Percentiles rank a stretch among this genome's conserved stretches.
phyloP scores from a whole-genome alignment of 192 early-diverging fungal genomes.

The Dissophora ornata region DNA sequence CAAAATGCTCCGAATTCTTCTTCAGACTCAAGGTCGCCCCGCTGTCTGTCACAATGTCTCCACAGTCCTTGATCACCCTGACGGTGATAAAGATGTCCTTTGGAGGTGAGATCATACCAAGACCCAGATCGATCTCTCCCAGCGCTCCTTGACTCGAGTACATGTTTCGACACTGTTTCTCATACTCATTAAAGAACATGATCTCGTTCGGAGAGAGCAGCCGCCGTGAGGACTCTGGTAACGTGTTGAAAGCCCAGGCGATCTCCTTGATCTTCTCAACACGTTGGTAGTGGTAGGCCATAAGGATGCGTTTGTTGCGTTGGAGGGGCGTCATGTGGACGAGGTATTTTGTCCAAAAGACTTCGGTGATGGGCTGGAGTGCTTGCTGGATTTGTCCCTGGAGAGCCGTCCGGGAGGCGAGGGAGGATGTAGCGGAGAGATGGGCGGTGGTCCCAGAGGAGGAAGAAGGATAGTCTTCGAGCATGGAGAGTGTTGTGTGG shows the following conservation, averaged over 20 bases:
- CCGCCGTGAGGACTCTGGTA: conserved; percentile 21
- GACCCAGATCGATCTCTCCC: conserved; percentile 79
- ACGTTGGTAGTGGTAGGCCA: conserved; percentile 87
- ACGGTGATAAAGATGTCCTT: conserved; percentile 94
- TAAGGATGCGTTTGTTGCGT: conserved; percentile 89
- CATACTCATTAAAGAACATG: conserved; percentile 73
- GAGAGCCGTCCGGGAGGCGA: conserved; percentile 9
- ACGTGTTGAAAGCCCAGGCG: conserved; percentile 62
- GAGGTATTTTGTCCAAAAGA: conserved; percentile 57
- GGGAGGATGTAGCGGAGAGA: background rate
- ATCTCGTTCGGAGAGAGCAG: conserved; percentile 65
- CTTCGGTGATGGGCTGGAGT: conserved; percentile 26
- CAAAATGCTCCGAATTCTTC: conserved; percentile 86
- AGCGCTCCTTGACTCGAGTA: conserved; percentile 69
- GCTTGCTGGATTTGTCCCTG: conserved; percentile 21
- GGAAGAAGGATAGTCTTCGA: conserved; percentile 4
- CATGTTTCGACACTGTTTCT: conserved; percentile 65
- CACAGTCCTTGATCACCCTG: conserved; percentile 86
- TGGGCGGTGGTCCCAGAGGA: conserved; percentile 1
- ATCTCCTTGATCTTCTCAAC: conserved; percentile 73
- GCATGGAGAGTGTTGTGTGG: conserved; percentile 20
- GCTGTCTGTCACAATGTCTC: conserved; percentile 90
- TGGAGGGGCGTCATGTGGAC: conserved; percentile 70
- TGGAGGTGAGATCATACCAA: conserved; percentile 83
- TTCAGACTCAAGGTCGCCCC: conserved; percentile 79